Conservation (phyloP, 2,329 filamentous ascomycete species). For the Diplodia mutila region DNA sequence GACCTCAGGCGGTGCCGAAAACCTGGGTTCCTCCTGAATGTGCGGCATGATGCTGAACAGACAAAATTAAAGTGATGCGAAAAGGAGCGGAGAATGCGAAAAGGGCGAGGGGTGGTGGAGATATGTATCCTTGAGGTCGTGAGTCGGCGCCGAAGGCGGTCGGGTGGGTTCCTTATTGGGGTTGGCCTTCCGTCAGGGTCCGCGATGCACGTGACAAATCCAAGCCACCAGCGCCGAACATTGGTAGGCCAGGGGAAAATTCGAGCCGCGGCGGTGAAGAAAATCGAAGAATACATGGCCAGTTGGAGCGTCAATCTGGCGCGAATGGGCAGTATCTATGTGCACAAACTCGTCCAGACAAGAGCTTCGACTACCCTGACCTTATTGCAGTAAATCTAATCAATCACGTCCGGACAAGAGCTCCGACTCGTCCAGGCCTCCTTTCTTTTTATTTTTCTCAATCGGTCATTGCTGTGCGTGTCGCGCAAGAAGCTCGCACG, state of each 20-base stretch:
- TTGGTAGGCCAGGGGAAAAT: neutral
- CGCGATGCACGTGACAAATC: neutral
- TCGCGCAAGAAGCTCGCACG: too few relatives aligned
- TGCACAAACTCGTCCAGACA: too few relatives aligned
- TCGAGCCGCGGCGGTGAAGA: neutral
- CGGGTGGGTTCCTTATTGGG: conserved; percentile 14
- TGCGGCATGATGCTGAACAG: conserved; percentile 4
- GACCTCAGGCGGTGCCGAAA: conserved; percentile 46
- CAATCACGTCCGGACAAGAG: neutral
- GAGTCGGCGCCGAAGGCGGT: conserved; percentile 18
- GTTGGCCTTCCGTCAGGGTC: neutral
- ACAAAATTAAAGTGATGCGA: neutral
- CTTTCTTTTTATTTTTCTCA: too few relatives aligned
- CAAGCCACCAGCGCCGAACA: neutral
- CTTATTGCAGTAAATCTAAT: conserved; percentile 7
- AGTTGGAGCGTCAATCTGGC: too few relatives aligned
- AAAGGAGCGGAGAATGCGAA: conserved; percentile 1
- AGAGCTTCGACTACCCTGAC: too few relatives aligned
- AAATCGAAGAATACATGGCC: neutral
- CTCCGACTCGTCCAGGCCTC: neutral
- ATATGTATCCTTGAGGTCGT: conserved; percentile 5
- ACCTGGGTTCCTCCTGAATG: conserved; percentile 36
- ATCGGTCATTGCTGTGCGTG: too few relatives aligned
- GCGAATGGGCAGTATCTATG: too few relatives aligned
- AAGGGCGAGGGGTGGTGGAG: conserved; percentile 7